Evolutionary conservation across 1,284 basidiomycete species (phyloP).

Genomic region (Microbotryum intermedium): DNA sequence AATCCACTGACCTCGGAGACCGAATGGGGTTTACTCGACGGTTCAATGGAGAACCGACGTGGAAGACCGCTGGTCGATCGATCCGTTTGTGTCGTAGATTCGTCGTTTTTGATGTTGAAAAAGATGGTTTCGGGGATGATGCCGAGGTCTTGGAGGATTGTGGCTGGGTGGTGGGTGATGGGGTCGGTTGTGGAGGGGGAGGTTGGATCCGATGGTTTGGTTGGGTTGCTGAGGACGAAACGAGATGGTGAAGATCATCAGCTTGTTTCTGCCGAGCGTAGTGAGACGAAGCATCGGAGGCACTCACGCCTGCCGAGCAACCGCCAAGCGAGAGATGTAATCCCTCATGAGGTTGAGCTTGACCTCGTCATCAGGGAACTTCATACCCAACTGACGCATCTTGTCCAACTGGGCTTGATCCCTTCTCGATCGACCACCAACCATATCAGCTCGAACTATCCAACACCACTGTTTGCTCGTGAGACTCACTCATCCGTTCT

Average conservation of each 20-base stretch:
- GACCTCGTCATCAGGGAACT: conserved; percentile 56
- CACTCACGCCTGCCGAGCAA: conserved; percentile 39
- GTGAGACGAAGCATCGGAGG: conserved; percentile 39
- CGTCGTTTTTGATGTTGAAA: conserved; percentile 48
- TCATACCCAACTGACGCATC: conserved; percentile 73
- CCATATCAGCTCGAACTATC: background rate
- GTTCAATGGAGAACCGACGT: conserved; percentile 3
- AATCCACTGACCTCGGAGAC: too few species aligned
- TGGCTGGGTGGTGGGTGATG: conserved; percentile 52
- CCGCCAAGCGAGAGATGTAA: conserved; percentile 52
- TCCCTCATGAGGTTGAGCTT: conserved; percentile 79
- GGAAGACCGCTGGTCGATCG: conserved; percentile 9
- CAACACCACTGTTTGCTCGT: background rate
- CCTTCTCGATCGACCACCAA: background rate
- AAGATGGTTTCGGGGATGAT: conserved; percentile 96
- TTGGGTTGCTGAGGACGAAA: conserved; percentile 31
- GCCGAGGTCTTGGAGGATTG: conserved; percentile 70
- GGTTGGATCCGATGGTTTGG: background rate
- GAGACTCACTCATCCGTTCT: conserved; percentile 63
- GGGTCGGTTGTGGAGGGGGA: conserved; percentile 36
- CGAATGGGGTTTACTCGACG: background rate
- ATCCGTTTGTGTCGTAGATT: background rate
- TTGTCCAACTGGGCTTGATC: conserved; percentile 31
- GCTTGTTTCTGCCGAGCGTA: too few species aligned
- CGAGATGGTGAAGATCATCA: too few species aligned